These are phyloP conservation scores for Iris pallida DNA, from an alignment of 116 monocot species.

Conservation along the genomic window DNA sequence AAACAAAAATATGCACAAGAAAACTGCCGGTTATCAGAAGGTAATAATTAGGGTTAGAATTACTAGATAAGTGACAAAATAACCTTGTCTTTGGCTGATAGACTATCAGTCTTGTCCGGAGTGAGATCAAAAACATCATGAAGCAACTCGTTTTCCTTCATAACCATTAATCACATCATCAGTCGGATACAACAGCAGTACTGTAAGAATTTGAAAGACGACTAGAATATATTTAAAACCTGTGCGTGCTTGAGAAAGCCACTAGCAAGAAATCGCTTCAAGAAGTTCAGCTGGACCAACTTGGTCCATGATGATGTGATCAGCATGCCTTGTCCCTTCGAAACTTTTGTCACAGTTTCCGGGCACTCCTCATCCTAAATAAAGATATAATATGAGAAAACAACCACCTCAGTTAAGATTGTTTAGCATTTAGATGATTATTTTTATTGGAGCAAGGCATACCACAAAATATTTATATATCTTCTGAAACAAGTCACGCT, in stretches of 20 bases:
- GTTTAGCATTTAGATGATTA: not conserved
- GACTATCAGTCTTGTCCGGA: conserved; percentile 36
- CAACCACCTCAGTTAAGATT: too few relatives aligned
- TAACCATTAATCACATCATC: not conserved
- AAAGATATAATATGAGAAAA: not conserved
- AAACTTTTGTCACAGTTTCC: conserved; percentile 15
- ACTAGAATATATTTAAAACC: conserved; percentile 24
- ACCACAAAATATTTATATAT: conserved; percentile 30
- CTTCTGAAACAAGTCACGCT: conserved; percentile 67
- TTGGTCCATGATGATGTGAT: conserved; percentile 22
- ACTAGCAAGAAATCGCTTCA: conserved; percentile 72
- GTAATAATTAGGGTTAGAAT: too few relatives aligned
- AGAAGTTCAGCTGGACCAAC: conserved; percentile 56
- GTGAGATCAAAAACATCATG: conserved; percentile 56
- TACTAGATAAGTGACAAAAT: too few relatives aligned
- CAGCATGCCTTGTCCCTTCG: conserved; percentile 19
- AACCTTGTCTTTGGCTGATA: conserved; percentile 64
- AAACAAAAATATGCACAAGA: not conserved
- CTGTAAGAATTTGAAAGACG: not conserved
- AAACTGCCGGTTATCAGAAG: too few relatives aligned
- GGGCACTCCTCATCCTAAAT: conserved; percentile 12
- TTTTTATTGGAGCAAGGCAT: not conserved
- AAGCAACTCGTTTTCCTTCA: conserved; percentile 49
- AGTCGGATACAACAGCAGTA: not conserved
- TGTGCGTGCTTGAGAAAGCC: conserved; percentile 90